phyloP scores from a whole-genome alignment of 116 monocot species.

The Iris pallida region DNA sequence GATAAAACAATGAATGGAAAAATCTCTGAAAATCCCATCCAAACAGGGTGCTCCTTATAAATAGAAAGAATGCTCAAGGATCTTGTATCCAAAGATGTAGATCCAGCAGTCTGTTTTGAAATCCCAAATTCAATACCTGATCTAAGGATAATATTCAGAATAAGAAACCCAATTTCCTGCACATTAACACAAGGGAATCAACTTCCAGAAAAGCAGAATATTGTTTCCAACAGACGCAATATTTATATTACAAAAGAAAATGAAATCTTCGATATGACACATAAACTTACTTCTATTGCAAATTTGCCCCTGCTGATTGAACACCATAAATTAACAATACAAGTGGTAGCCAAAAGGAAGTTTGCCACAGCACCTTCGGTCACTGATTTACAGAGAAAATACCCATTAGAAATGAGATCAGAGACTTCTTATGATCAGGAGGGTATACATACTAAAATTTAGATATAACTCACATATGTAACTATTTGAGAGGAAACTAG shows the following conservation, averaged over 20 bases:
- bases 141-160: conserved; percentile 55
- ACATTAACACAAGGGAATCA: conserved; percentile 8
- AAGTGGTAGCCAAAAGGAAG: conserved; percentile 81
- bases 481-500: conserved; percentile 94
- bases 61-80: conserved; percentile 24
- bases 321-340: conserved; percentile 34
- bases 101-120: conserved; percentile 53
- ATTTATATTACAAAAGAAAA: background rate
- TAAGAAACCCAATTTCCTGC: conserved; percentile 65
- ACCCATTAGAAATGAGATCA: background rate
- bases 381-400: conserved; percentile 42
- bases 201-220: conserved; percentile 8
- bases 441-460: background rate
- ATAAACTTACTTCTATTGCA: conserved; percentile 41
- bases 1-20: conserved; percentile 43
- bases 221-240: no score
- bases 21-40: conserved; percentile 27
- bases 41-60: conserved; percentile 14
- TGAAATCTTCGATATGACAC: background rate
- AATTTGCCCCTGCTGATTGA: conserved; percentile 37
- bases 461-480: conserved; percentile 76
- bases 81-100: conserved; percentile 24
- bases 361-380: conserved; percentile 81
- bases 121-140: conserved; percentile 52
- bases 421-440: background rate